Conservation (phyloP, 768 basidiomycete species). For the Panaeolus papilionaceus region DNA sequence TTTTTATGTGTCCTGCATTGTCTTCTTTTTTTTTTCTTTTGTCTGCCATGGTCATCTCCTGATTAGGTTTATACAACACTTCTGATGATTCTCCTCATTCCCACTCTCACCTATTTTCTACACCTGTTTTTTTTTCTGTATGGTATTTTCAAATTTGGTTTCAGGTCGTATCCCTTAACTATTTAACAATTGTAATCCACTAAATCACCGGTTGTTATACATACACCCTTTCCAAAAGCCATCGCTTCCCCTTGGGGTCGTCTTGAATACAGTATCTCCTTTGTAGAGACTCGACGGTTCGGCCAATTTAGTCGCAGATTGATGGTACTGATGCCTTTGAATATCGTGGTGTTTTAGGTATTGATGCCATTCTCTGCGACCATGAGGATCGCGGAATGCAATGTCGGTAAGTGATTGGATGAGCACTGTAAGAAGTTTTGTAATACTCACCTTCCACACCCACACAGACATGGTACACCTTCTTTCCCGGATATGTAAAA, state of each 20-base stretch:
- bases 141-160: constrained; percentile 2
- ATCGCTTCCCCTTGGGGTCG: neutral
- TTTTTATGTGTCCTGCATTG: neutral
- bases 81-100: neutral
- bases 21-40: neutral
- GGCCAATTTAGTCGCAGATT: neutral
- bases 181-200: constrained; percentile 13
- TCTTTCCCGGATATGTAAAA: too few species aligned
- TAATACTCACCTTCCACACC: neutral
- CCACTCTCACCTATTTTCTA: neutral
- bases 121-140: constrained; percentile 1
- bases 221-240: neutral
- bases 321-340: constrained; percentile 6
- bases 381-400: neutral
- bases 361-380: neutral
- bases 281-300: neutral
- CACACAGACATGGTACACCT: too few species aligned
- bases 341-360: constrained; percentile 1
- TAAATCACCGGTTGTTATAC: constrained; percentile 2
- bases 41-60: neutral
- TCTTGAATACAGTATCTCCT: neutral
- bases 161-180: constrained; percentile 12
- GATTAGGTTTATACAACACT: neutral
- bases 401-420: neutral
- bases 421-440: neutral